Evolutionary conservation across 2,329 filamentous ascomycete species (phyloP).

Genomic region (Aspergillus sp.): DNA sequence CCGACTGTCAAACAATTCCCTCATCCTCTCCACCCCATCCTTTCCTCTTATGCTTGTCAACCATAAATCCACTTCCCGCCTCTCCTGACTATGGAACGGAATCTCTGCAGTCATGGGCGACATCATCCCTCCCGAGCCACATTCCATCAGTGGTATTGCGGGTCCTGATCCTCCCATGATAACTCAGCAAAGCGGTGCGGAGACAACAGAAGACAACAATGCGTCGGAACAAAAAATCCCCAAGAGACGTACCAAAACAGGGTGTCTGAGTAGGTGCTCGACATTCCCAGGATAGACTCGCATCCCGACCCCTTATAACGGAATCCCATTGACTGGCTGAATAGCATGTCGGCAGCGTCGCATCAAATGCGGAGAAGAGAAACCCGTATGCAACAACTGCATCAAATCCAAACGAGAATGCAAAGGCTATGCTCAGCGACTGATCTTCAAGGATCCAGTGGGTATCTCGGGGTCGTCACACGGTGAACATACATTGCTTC

Average conservation of each 20-base stretch:
- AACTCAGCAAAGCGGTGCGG: conserved; percentile 5
- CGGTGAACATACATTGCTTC: conserved; percentile 15
- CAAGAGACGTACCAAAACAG: conserved; percentile 82
- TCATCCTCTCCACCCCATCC: not conserved
- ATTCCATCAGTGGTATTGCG: not conserved
- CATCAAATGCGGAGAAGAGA: conserved; percentile 94
- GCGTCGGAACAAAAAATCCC: conserved; percentile 28
- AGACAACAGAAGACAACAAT: conserved; percentile 17
- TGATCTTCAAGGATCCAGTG: conserved; percentile 42
- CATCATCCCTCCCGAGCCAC: conserved; percentile 5
- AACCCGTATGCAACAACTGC: conserved; percentile 47
- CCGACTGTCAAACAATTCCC: not conserved
- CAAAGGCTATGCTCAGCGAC: conserved; percentile 43
- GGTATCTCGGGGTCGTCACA: conserved; percentile 30
- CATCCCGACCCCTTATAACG: conserved; percentile 18
- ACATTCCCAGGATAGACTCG: not conserved
- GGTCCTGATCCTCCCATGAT: conserved; percentile 1
- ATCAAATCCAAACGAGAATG: conserved; percentile 47
- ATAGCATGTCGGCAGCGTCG: conserved; percentile 86
- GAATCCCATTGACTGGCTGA: conserved; percentile 13
- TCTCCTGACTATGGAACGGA: conserved; percentile 15
- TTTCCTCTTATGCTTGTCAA: not conserved
- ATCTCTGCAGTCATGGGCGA: conserved; percentile 13
- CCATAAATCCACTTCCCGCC: not conserved
- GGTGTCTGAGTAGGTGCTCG: conserved; percentile 71